Evolutionary conservation across 495 filamentous ascomycete genomes (phyloP).

Genomic region (Cladorrhinum samala): DNA sequence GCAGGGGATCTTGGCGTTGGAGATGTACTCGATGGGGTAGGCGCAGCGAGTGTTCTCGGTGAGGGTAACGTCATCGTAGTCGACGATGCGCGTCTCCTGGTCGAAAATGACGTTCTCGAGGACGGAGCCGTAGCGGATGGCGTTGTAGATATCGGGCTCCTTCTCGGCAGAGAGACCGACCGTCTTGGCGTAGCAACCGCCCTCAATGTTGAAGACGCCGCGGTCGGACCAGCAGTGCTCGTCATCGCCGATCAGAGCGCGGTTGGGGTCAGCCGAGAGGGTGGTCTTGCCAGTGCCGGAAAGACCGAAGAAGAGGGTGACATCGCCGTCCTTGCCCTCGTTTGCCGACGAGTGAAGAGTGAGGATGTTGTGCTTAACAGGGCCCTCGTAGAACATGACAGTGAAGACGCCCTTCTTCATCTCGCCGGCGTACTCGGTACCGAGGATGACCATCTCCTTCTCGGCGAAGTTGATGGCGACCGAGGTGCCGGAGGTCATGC

Average conservation of each 20-base stretch:
- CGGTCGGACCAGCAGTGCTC: conserved; percentile 99
- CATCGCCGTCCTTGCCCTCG: conserved; percentile 82
- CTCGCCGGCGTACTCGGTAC: conserved; percentile 98
- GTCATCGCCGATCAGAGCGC: conserved; percentile 93
- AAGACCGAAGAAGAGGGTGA: conserved; percentile 98
- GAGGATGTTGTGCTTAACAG: conserved; percentile 96
- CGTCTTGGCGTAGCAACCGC: conserved; percentile 98
- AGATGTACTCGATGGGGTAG: conserved; percentile 98
- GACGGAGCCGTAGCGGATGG: conserved; percentile 94
- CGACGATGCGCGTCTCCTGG: conserved; percentile 77
- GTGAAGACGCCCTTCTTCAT: conserved; percentile 99
- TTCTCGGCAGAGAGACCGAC: conserved; percentile 97
- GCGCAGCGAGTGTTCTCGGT: conserved; percentile 98
- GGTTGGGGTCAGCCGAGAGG: conserved; percentile 92
- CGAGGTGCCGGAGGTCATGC: conserved; percentile 88
- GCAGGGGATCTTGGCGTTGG: conserved; percentile 98
- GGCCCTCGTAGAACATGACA: conserved; percentile 99
- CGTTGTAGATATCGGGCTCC: conserved; percentile 96
- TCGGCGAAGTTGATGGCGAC: conserved; percentile 76
- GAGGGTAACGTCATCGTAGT: conserved; percentile 91
- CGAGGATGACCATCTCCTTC: conserved; percentile 91
- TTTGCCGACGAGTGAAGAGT: conserved; percentile 98
- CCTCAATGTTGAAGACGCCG: conserved; percentile 99
- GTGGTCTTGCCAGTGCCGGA: conserved; percentile 99
- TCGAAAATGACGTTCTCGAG: conserved; percentile 98